Evolutionary conservation across 2,329 filamentous ascomycete species (phyloP).

Genomic region (Colletotrichum coccodes): DNA sequence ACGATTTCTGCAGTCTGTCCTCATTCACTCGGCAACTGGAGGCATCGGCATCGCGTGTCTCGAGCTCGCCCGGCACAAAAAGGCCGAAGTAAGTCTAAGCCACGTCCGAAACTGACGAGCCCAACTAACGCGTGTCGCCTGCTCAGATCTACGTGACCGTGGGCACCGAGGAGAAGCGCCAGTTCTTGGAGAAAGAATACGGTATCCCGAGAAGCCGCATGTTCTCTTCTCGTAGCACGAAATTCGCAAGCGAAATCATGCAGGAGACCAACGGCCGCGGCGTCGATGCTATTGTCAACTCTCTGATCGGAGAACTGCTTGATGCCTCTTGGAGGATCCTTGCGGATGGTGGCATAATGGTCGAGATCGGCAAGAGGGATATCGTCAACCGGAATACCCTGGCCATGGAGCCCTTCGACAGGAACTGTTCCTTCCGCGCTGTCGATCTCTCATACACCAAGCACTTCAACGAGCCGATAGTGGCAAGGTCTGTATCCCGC

Average conservation of each 20-base stretch:
- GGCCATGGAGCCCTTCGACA: constrained; percentile 10
- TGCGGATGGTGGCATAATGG: constrained; percentile 38
- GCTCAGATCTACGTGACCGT: constrained; percentile 43
- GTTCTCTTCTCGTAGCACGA: constrained; percentile 31
- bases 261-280: constrained; percentile 36
- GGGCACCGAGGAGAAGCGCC: constrained; percentile 38
- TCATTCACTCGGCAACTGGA: constrained; percentile 3
- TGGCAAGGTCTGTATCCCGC: too few species aligned
- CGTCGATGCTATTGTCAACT: constrained; percentile 45
- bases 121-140: too few species aligned
- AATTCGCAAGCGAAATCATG: constrained; percentile 38
- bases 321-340: not conserved
- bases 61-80: not conserved
- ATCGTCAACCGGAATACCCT: constrained; percentile 41
- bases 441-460: not conserved
- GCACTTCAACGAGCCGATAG: not conserved
- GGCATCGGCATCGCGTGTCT: not conserved
- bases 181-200: constrained; percentile 6
- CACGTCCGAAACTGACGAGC: too few species aligned
- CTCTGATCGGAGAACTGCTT: constrained; percentile 41
- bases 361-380: constrained; percentile 45
- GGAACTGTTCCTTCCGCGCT: not conserved
- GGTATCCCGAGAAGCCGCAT: not conserved
- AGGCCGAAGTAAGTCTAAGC: too few species aligned
- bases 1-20: not conserved